Conservation (phyloP, 208 protist genomes). For the Wallacemonas sp. region DNA sequence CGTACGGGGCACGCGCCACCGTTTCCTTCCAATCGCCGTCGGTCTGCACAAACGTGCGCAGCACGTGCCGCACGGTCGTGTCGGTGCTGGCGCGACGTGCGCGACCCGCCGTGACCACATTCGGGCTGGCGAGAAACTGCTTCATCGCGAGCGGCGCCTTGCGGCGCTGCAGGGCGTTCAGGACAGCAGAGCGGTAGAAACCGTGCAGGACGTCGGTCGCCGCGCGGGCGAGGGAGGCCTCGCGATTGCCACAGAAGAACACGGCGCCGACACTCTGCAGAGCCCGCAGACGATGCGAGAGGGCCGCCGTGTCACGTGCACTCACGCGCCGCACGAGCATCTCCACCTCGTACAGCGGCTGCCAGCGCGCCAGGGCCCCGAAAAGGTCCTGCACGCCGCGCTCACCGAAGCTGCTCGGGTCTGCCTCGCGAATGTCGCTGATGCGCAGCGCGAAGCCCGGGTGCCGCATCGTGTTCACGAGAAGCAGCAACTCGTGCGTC, state of each 20-base stretch:
- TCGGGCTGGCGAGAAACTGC: slow-evolving; percentile 67
- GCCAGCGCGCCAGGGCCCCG: slow-evolving; percentile 63
- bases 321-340: slow-evolving; percentile 71
- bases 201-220: slow-evolving; percentile 86
- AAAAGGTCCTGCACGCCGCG: slow-evolving; percentile 33
- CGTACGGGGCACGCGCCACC: slow-evolving; percentile 65
- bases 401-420: slow-evolving; percentile 10
- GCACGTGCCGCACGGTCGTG: slow-evolving; percentile 59
- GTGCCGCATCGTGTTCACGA: slow-evolving; percentile 87
- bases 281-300: slow-evolving; percentile 67
- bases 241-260: slow-evolving; percentile 80
- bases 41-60: slow-evolving; percentile 61
- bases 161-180: slow-evolving; percentile 77
- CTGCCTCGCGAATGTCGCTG: slow-evolving; percentile 53
- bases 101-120: slow-evolving; percentile 60
- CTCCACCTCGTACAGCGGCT: slow-evolving; percentile 71
- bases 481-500: slow-evolving; percentile 66
- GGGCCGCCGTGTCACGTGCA: slow-evolving; percentile 30
- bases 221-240: slow-evolving; percentile 66
- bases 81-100: slow-evolving; percentile 69
- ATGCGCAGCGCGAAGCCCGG: slow-evolving; percentile 86
- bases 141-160: slow-evolving; percentile 56
- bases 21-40: slow-evolving; percentile 70
- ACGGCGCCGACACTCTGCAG: slow-evolving; percentile 73
- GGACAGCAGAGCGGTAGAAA: slow-evolving; percentile 74